Conservation (phyloP, 2,329 filamentous ascomycete species). For the Pseudopithomyces maydicus region DNA sequence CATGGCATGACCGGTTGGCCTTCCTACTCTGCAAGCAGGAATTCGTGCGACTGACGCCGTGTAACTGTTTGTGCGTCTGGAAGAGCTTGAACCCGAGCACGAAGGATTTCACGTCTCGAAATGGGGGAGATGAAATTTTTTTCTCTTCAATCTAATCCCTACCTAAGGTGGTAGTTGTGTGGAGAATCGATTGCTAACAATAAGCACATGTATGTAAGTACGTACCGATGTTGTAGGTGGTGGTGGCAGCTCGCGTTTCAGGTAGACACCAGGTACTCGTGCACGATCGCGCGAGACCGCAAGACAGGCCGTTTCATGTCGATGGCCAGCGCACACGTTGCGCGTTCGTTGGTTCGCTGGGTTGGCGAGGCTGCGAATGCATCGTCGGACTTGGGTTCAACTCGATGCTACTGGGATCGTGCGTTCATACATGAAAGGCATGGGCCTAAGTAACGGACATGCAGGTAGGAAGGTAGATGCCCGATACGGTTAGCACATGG, state of each 20-base stretch:
- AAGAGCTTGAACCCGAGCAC: not conserved
- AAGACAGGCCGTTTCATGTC: constrained; percentile 4
- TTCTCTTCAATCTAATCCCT: too few relatives aligned
- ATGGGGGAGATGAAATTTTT: too few relatives aligned
- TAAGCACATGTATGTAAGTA: not conserved
- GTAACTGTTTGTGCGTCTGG: not conserved
- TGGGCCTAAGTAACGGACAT: not conserved
- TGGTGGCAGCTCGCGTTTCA: not conserved
- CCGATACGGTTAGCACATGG: constrained; percentile 1
- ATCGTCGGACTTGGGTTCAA: constrained; percentile 8
- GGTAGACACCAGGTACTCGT: not conserved
- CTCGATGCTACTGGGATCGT: constrained; percentile 8
- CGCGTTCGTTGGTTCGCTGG: not conserved
- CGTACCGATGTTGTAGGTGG: not conserved
- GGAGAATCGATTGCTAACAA: too few relatives aligned
- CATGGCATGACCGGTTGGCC: not conserved
- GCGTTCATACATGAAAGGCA: not conserved
- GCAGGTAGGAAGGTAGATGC: not conserved
- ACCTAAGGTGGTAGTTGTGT: too few relatives aligned
- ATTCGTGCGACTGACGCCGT: not conserved
- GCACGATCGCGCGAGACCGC: not conserved
- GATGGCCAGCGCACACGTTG: not conserved
- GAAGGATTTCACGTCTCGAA: not conserved
- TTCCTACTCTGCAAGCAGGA: not conserved
- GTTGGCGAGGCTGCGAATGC: not conserved